Conservation (phyloP, 2,329 filamentous ascomycete genomes). For the Coniochaeta pulveracea region DNA sequence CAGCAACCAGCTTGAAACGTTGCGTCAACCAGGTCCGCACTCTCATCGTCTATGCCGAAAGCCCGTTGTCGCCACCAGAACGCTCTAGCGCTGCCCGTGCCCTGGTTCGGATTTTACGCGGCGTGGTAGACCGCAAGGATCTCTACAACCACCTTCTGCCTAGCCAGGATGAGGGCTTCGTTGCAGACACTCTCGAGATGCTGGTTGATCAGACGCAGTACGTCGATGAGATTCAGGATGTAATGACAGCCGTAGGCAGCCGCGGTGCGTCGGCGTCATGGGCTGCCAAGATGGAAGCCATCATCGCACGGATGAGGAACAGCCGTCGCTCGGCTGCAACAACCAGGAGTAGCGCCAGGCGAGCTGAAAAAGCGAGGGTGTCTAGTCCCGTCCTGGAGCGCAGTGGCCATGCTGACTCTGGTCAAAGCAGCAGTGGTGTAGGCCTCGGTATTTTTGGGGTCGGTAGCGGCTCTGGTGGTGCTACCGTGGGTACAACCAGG, state of each 20-base stretch:
- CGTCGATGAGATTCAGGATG: constrained; percentile 22
- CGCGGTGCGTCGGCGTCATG: constrained; percentile 17
- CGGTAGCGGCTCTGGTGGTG: background rate
- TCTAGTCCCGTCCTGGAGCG: too few relatives aligned
- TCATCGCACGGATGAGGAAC: constrained; percentile 17
- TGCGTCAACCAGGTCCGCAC: constrained; percentile 30
- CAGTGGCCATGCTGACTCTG: too few relatives aligned
- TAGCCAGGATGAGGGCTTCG: constrained; percentile 29
- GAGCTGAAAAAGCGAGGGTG: too few relatives aligned
- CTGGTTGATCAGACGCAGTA: constrained; percentile 33
- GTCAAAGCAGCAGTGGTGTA: background rate
- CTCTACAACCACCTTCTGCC: constrained; percentile 37
- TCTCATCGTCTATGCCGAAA: constrained; percentile 21
- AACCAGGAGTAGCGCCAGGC: background rate
- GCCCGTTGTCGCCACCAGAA: constrained; percentile 24
- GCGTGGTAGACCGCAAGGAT: constrained; percentile 27
- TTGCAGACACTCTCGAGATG: constrained; percentile 29
- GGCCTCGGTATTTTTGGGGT: background rate
- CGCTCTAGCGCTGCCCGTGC: constrained; percentile 32
- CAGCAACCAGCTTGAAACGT: constrained; percentile 31
- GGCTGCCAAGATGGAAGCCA: constrained; percentile 15
- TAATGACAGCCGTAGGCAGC: constrained; percentile 17
- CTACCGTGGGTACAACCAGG: constrained; percentile 1
- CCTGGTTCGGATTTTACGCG: constrained; percentile 34
- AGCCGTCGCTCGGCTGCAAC: background rate